Base-by-base conservation (phyloP, 139 green algal genomes). In the Raphidocelis subcapitata region DNA sequence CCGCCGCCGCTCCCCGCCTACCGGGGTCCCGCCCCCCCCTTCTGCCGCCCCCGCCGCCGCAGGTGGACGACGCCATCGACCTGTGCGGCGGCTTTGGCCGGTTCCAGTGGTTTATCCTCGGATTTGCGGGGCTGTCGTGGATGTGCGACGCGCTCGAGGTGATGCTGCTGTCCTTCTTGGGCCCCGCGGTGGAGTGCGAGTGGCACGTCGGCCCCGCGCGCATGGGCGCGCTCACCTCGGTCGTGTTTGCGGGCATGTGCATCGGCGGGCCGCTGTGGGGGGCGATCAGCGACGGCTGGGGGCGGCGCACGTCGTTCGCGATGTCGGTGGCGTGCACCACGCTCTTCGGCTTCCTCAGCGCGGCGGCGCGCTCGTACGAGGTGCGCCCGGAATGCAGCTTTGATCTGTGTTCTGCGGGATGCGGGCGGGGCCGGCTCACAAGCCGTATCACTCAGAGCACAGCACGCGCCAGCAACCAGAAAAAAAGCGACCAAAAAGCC, bases 131-230 rank as follows among this genome's bases (percentile, higher is more conserved):
- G 41, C 29, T 65, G 29, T 24, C 84, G 24, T 96, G 89, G 91
- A 63, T 73, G 29, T 85, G 72, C 4, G 91, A 95, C 66, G 89
- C 88, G 2, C 88, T 92, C 84, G 89, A 96, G 78, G 86, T 88
- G 55, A 93, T 97, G 85, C 76, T 96, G 29, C 83, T 97, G 12
- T 86, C 78, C 0, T 96, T 91, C 66, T 72, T 97, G 26, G 92
- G 88, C 0, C 87, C 90, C 0, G 75, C 86, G 16, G 79, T 86
- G 26, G 57, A 62, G 56, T 32, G 12, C n/a, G 16, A 24, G 15
- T 36, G 28, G 31, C 57, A 8, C 57, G 23, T 20, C 20, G 23
- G 47, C 0, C 14, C 5, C 28, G 5, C 10, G n/a, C 16, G 14
- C 21, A 29, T 67, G 54, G n/a, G 28, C 31, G 5, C 55, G 5